These are phyloP conservation scores for Lepidium sativum DNA, from an alignment of 345 rosid genomes.

Conservation along the genomic window DNA sequence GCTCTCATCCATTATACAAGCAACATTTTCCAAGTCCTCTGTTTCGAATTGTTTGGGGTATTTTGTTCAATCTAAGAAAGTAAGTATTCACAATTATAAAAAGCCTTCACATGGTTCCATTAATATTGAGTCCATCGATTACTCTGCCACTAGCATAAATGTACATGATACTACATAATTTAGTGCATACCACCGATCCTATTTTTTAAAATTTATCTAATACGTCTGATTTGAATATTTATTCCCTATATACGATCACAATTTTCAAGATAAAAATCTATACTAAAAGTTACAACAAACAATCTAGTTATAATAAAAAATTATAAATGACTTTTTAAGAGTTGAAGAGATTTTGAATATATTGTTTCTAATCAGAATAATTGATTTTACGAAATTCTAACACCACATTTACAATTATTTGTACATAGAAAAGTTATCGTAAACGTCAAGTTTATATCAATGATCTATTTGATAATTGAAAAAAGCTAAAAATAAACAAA, in stretches of 20 bases:
- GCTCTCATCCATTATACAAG: background rate
- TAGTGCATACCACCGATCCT: background rate
- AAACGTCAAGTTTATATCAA: background rate
- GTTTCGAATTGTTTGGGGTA: background rate
- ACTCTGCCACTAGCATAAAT: conserved; percentile 4
- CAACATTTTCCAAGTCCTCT: background rate
- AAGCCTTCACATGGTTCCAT: background rate
- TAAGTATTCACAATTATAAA: background rate
- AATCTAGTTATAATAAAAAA: background rate
- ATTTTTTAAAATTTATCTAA: background rate
- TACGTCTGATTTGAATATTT: background rate
- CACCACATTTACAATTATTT: background rate
- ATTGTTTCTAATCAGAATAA: background rate
- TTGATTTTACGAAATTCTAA: too few relatives aligned
- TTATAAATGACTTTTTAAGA: background rate
- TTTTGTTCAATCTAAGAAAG: background rate
- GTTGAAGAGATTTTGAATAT: background rate
- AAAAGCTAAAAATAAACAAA: background rate
- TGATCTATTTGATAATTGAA: background rate
- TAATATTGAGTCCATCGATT: background rate
- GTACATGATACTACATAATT: background rate
- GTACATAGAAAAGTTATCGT: background rate
- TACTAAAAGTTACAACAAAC: background rate
- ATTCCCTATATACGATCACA: background rate
- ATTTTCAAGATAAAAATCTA: background rate